These are phyloP conservation scores for Thuja plicata DNA, from an alignment of 83 land plant species.

Conservation along the genomic window DNA sequence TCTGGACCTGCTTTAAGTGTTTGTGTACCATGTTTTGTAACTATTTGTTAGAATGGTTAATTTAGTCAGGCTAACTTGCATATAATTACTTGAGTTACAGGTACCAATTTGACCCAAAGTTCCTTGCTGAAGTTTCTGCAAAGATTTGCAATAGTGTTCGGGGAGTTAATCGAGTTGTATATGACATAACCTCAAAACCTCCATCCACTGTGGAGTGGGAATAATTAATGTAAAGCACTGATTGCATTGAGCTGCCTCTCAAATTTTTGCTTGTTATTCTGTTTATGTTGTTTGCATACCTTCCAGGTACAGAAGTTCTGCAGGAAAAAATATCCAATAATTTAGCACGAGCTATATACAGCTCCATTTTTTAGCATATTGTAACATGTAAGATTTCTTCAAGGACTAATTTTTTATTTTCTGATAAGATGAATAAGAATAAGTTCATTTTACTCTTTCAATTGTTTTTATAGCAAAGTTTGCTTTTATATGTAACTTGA, in stretches of 20 bases:
- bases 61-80: neutral
- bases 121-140: constrained; percentile 75
- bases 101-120: constrained; percentile 85
- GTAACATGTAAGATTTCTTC: neutral
- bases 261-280: neutral
- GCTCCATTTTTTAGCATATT: neutral
- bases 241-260: neutral
- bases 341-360: neutral
- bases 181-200: constrained; percentile 98
- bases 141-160: constrained; percentile 91
- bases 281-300: neutral
- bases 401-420: neutral
- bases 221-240: constrained; percentile 27
- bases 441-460: neutral
- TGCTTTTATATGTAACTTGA: neutral
- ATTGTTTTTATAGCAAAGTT: neutral
- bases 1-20: neutral
- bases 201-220: constrained; percentile 99
- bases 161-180: constrained; percentile 86
- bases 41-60: neutral
- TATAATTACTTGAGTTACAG: constrained; percentile 35
- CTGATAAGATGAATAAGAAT: neutral
- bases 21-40: neutral
- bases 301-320: neutral
- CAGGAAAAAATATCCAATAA: neutral